Percentiles rank a stretch among this genome's conserved stretches.
Conservation (phyloP, 768 basidiomycete species). For the Lentinula guzmanii region DNA sequence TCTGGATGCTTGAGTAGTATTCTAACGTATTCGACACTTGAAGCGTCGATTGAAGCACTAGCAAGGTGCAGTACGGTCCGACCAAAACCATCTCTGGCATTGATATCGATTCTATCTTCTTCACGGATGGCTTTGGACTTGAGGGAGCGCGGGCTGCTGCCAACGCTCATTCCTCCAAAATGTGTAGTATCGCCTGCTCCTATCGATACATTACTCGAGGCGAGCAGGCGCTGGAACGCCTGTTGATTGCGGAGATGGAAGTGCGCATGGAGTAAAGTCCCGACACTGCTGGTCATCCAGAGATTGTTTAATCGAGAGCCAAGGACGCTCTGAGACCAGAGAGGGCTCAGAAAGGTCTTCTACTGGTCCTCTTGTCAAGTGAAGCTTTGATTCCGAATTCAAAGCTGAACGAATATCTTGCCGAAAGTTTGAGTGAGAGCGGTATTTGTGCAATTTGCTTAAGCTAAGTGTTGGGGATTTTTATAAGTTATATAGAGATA, state of each 20-base stretch:
- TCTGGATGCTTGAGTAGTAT: conserved; percentile 69
- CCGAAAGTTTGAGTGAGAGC: neutral
- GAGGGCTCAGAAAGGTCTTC: neutral
- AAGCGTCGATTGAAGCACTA: conserved; percentile 53
- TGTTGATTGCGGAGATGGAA: conserved; percentile 66
- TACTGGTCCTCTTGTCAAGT: neutral
- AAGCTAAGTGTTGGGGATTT: too few relatives aligned
- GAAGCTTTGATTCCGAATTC: neutral
- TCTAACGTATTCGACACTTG: conserved; percentile 71
- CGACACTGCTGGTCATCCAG: conserved; percentile 46
- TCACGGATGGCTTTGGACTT: conserved; percentile 48
- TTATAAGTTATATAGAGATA: too few relatives aligned
- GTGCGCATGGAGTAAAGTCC: conserved; percentile 66
- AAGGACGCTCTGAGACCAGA: conserved; percentile 15
- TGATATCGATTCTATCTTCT: conserved; percentile 44
- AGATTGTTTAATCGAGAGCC: neutral
- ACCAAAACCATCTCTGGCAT: conserved; percentile 66
- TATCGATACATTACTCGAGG: conserved; percentile 34
- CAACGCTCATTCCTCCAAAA: conserved; percentile 9
- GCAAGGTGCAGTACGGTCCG: conserved; percentile 80
- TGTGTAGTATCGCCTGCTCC: conserved; percentile 10
- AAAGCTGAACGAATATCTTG: neutral
- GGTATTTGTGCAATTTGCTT: neutral
- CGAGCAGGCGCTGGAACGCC: conserved; percentile 72
- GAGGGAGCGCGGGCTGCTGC: conserved; percentile 40